Evolutionary conservation across 2,329 filamentous ascomycete genomes (phyloP).

Genomic region (Aspergillus costaricaensis): DNA sequence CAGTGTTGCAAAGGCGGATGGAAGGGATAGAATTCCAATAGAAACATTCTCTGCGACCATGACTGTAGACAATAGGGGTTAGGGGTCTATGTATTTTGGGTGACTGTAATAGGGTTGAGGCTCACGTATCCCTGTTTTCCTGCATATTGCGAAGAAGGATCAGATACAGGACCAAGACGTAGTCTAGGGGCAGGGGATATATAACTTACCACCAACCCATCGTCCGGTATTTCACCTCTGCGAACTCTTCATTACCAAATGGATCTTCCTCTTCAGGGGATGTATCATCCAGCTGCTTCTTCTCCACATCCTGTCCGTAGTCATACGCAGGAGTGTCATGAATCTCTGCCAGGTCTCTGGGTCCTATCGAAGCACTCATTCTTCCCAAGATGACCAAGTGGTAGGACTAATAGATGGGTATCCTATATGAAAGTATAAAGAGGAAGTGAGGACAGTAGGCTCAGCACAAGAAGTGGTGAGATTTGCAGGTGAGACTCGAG

Average conservation of each 20-base stretch:
- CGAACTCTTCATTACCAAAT: conserved; percentile 41
- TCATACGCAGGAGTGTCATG: conserved; percentile 4
- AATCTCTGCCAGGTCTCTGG: not conserved
- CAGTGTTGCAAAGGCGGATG: conserved; percentile 54
- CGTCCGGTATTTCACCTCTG: conserved; percentile 53
- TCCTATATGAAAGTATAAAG: not conserved
- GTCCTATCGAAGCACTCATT: not conserved
- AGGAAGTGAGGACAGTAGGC: not conserved
- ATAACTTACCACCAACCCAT: conserved; percentile 46
- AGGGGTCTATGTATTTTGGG: not conserved
- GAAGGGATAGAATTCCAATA: conserved; percentile 59
- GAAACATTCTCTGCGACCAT: conserved; percentile 63
- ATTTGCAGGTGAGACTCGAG: not conserved
- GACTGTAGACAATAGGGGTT: conserved; percentile 34
- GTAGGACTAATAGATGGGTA: not conserved
- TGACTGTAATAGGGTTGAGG: not conserved
- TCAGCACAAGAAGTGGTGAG: not conserved
- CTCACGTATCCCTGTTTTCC: conserved; percentile 43
- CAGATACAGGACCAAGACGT: conserved; percentile 3
- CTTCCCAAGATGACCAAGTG: not conserved
- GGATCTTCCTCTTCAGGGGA: conserved; percentile 28
- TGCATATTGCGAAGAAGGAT: not conserved
- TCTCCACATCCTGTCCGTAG: conserved; percentile 10
- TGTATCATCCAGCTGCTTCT: conserved; percentile 11
- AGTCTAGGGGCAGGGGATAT: not conserved